Base-by-base conservation (phyloP, 805 yeast genomes). In the Clavispora fructus region DNA sequence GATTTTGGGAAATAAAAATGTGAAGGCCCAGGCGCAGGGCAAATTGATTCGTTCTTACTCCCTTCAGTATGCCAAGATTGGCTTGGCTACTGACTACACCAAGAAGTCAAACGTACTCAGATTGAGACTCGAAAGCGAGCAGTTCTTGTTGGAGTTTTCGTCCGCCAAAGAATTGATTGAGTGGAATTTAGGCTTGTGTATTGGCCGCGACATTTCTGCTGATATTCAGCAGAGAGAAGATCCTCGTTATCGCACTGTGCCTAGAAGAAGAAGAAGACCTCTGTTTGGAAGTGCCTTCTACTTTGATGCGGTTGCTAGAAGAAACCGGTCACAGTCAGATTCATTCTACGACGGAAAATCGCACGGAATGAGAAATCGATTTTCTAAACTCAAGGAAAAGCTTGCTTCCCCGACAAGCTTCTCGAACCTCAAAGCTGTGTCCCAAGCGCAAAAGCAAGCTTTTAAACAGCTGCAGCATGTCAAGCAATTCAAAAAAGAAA, bases 81-180 rank as follows among this genome's bases (percentile, higher is more conserved):
- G 99, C 0, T 69, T 89, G 12, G 97, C 98, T 0, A 73, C 80
- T 1, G 99, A 92, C 64, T 89, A 89, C 64, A 77, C 75, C 47
- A 88, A 89, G 62, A 78, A 77, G 52, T 73, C 78, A 14, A 77
- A 81, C 58, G 87, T 84, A 5, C 63, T 90, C 35, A 69, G 99
- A 42, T 55, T 92, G 14, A 77, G 99, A 17, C 77, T 85, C 32
- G 98, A 92, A 64, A 78, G 84, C 35, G 90, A 87, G 62, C 98
- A 92, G 63, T 75, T 88, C 50, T 62, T 92, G 37, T 53, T 92
- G 2, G 81, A 79, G 46, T 87, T 87, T 56, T 62, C 77, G 1
- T 71, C 75, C 37, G 75, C 83, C 4, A 80, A 79, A 55, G 83
- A 80, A 32, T 75, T 89, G 74, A 79, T 92, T 43, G 79, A 78